phyloP scores from a whole-genome alignment of 306 rosid species.

The Quillaja saponaria region DNA sequence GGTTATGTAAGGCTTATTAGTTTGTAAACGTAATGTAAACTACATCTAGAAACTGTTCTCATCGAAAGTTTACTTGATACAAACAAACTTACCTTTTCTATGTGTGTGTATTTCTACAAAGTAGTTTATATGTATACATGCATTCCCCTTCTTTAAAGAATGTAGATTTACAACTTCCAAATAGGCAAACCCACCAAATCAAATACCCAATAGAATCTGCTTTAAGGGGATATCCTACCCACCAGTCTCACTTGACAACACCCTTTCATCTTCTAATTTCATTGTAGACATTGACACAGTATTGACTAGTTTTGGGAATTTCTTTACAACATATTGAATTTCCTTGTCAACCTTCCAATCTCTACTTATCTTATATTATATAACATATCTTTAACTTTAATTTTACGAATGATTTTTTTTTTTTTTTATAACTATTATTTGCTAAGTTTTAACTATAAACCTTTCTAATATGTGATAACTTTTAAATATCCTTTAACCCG shows the following conservation, averaged over 20 bases:
- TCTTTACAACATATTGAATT: background rate
- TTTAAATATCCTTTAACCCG: too few species aligned
- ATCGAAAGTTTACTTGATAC: too few species aligned
- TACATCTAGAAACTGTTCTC: too few species aligned
- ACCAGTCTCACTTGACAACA: slow-evolving; percentile 34
- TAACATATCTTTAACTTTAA: slow-evolving; percentile 40
- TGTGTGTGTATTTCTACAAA: too few species aligned
- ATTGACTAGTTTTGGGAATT: background rate
- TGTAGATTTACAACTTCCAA: background rate
- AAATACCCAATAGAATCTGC: slow-evolving; percentile 35
- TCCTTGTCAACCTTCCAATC: background rate
- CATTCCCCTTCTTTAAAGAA: too few species aligned
- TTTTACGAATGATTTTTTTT: slow-evolving; percentile 36
- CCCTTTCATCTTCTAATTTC: slow-evolving; percentile 38
- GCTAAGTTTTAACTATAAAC: too few species aligned
- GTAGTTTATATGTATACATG: too few species aligned
- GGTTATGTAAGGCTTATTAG: too few species aligned
- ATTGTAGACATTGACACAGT: background rate
- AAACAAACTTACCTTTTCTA: too few species aligned
- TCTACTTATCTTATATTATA: slow-evolving; percentile 1
- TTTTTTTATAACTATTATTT: too few species aligned
- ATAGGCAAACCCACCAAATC: slow-evolving; percentile 35
- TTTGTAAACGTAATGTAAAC: too few species aligned
- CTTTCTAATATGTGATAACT: too few species aligned
- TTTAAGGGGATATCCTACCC: slow-evolving; percentile 38